Evolutionary conservation across 2,329 filamentous ascomycete species (phyloP), one percentile per base, ranked within the genome.

Genomic region (Sporothrix euskadiensis): DNA sequence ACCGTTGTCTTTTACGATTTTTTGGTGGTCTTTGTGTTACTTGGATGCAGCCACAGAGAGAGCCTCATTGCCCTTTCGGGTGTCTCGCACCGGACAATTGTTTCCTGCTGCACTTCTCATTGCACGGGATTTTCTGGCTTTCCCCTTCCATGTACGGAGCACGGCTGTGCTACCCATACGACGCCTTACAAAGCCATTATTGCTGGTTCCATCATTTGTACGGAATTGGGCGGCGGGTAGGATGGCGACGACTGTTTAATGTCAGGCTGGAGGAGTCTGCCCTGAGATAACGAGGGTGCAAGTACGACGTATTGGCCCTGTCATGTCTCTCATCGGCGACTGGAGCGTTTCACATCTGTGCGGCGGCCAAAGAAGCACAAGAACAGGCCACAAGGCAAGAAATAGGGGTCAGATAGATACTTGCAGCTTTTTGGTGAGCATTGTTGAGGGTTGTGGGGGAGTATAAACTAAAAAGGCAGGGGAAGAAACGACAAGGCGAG

Each of bases 301-400:
- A 4, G 22, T 41, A n/a, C 30, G 61, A 10, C 10, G 41, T 22
- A 30, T 65, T 35, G 39, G 39, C n/a, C 39, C 22, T 66, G 39
- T 7, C 41, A 47, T 65, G 61, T 66, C 61, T 66, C 6, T 66
- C 39, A 66, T 30, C 61, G 61, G 61, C 61, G 61, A 47, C 39
- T 47, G 39, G 61, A 41, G 39, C 22, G 61, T 66, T 66, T 66
- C 61, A 66, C 39, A 66, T 44, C 47, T 66, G 39, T 44, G 39
- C 39, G 61, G 39, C 26, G 61, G 39, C 26, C 61, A 66, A 47
- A 47, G n/a, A 4, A 66, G 22, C 12, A 47, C 35, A 22, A 44
- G 7, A 14, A 19, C 52, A 59, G 30, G 30, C 30, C 56, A 19
- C n/a, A 16, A 59, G 30, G 56, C 56, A 59, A 19, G 56, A 30